phyloP scores from a whole-genome alignment of 2,329 filamentous ascomycete genomes.

The Phaeophleospora eucalypticola region DNA sequence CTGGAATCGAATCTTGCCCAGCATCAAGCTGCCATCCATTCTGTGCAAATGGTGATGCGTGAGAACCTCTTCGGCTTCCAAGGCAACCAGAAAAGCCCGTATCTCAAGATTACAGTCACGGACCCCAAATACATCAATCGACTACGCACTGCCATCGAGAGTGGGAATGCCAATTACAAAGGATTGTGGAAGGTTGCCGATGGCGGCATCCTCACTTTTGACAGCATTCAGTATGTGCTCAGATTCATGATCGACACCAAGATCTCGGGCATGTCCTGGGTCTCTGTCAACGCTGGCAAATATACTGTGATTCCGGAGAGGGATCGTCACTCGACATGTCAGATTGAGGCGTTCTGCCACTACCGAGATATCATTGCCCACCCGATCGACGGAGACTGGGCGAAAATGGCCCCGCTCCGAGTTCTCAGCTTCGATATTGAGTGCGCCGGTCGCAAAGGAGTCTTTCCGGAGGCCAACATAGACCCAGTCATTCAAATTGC shows the following conservation, averaged over 20 bases:
- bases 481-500: conserved; percentile 98
- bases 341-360: conserved; percentile 85
- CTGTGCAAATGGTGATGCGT: conserved; percentile 74
- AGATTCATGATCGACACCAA: conserved; percentile 98
- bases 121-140: conserved; percentile 80
- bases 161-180: conserved; percentile 79
- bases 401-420: conserved; percentile 92
- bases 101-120: conserved; percentile 86
- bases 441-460: conserved; percentile 92
- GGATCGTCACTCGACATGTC: conserved; percentile 82
- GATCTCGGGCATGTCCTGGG: conserved; percentile 96
- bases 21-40: conserved; percentile 69
- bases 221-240: conserved; percentile 91
- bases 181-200: conserved; percentile 73
- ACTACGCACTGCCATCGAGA: conserved; percentile 71
- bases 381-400: conserved; percentile 87
- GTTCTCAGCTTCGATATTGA: conserved; percentile 98
- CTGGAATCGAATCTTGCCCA: conserved; percentile 76
- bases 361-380: conserved; percentile 83
- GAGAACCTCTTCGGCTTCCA: conserved; percentile 94
- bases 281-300: conserved; percentile 71
- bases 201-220: conserved; percentile 80
- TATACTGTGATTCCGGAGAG: conserved; percentile 66
- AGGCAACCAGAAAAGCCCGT: conserved; percentile 86
- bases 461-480: conserved; percentile 87